phyloP scores from a whole-genome alignment of 73 alveolate genomes.

The Uronychia binucleata region DNA sequence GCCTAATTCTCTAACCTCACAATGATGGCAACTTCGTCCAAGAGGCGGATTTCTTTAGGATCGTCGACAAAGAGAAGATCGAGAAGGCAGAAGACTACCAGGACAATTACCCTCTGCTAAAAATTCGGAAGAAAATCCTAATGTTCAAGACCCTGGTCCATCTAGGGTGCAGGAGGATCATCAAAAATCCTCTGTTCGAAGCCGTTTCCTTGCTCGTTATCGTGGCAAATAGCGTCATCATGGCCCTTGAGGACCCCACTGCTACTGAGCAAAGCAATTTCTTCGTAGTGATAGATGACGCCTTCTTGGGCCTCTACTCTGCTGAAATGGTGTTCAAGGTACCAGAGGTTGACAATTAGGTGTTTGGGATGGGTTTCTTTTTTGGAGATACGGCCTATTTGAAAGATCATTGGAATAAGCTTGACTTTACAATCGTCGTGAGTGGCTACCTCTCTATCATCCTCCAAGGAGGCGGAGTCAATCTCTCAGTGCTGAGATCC shows the following conservation, averaged over 20 bases:
- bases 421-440: conserved; percentile 74
- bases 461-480: no score
- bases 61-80: conserved; percentile 40
- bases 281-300: no score
- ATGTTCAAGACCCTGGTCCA: conserved; percentile 7
- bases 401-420: conserved; percentile 80
- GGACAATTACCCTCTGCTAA: conserved; percentile 46
- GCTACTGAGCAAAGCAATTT: no score
- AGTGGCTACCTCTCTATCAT: conserved; percentile 42
- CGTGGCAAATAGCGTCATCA: conserved; percentile 62
- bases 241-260: conserved; percentile 87
- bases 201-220: conserved; percentile 46
- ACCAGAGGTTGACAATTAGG: no score
- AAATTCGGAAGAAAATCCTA: conserved; percentile 25
- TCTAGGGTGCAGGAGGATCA: conserved; percentile 16
- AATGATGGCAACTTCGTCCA: no score
- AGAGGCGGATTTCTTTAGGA: conserved; percentile 32
- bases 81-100: conserved; percentile 27
- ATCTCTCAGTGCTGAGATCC: conserved; percentile 83
- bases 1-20: no score
- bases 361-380: conserved; percentile 62
- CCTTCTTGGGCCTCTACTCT: conserved; percentile 43
- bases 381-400: conserved; percentile 71
- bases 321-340: conserved; percentile 53
- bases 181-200: conserved; percentile 42